phyloP scores from a whole-genome alignment of 73 alveolate genomes.

The Breviolum minutum region DNA sequence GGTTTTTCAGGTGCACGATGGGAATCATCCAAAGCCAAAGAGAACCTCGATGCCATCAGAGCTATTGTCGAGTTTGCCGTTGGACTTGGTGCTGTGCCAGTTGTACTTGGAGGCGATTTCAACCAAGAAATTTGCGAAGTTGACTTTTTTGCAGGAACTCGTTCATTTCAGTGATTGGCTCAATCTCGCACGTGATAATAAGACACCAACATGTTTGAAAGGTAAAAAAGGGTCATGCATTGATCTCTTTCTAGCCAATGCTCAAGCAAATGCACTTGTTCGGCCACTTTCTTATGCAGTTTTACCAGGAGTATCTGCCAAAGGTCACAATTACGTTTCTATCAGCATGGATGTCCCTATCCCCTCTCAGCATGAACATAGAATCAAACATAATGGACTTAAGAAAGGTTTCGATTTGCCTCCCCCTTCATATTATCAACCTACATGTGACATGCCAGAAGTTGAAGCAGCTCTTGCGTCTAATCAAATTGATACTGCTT shows the following conservation, averaged over 20 bases:
- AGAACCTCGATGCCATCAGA: neutral
- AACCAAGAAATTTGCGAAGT: neutral
- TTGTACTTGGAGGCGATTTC: neutral
- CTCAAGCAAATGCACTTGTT: neutral
- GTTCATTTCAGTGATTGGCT: neutral
- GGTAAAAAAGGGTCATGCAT: neutral
- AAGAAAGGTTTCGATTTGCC: neutral
- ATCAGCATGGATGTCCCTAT: neutral
- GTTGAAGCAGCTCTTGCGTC: neutral
- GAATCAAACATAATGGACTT: neutral
- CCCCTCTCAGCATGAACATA: neutral
- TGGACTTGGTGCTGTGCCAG: neutral
- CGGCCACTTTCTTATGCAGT: neutral
- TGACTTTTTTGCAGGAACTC: neutral
- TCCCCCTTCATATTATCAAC: neutral
- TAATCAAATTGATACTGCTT: neutral
- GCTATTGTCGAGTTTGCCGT: slow-evolving; percentile 6
- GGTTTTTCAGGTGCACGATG: neutral
- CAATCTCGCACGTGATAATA: neutral
- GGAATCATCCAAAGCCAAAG: neutral
- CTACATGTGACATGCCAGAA: neutral
- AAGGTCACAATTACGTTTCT: neutral
- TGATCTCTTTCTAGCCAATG: neutral
- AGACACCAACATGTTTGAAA: neutral
- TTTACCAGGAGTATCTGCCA: neutral